Conservation (phyloP, 805 yeast genomes). For the Tetrapisispora namnaoensis region DNA sequence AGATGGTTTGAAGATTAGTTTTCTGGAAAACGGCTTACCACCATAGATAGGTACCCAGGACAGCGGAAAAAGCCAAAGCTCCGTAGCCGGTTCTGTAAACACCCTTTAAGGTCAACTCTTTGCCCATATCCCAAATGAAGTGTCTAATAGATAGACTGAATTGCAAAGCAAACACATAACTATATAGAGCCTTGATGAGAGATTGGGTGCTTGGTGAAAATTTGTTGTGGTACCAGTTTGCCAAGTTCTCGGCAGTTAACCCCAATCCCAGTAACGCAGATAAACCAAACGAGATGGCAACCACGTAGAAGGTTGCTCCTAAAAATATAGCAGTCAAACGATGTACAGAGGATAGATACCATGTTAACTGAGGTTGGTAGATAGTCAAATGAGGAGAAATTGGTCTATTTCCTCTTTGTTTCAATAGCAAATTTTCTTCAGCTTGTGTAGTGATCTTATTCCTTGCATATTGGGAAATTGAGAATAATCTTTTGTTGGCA, state of each 20-base stretch:
- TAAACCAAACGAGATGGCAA: slow-evolving; percentile 67
- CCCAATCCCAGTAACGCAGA: slow-evolving; percentile 51
- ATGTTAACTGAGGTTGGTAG: slow-evolving; percentile 85
- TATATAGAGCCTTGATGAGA: slow-evolving; percentile 56
- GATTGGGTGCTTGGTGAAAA: slow-evolving; percentile 56
- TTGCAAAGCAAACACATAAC: slow-evolving; percentile 85
- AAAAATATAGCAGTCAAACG: slow-evolving; percentile 81
- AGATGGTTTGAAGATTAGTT: not conserved
- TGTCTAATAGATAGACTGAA: slow-evolving; percentile 84
- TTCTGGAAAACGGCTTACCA: slow-evolving; percentile 9
- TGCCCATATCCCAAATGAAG: slow-evolving; percentile 85
- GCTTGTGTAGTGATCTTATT: slow-evolving; percentile 39
- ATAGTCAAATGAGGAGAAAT: slow-evolving; percentile 82
- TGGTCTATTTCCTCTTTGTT: slow-evolving; percentile 85
- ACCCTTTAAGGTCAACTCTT: slow-evolving; percentile 69
- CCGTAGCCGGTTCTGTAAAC: slow-evolving; percentile 88
- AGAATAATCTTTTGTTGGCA: not conserved
- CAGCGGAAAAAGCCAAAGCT: slow-evolving; percentile 54
- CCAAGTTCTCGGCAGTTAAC: slow-evolving; percentile 28
- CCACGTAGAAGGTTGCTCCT: slow-evolving; percentile 68
- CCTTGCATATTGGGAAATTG: not conserved
- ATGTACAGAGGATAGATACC: slow-evolving; percentile 71
- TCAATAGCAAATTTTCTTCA: slow-evolving; percentile 60
- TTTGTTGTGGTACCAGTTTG: slow-evolving; percentile 39
- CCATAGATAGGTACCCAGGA: slow-evolving; percentile 47